Evolutionary conservation across 2,329 filamentous ascomycete species (phyloP).

Genomic region (Fusarium tanahbumbuense): DNA sequence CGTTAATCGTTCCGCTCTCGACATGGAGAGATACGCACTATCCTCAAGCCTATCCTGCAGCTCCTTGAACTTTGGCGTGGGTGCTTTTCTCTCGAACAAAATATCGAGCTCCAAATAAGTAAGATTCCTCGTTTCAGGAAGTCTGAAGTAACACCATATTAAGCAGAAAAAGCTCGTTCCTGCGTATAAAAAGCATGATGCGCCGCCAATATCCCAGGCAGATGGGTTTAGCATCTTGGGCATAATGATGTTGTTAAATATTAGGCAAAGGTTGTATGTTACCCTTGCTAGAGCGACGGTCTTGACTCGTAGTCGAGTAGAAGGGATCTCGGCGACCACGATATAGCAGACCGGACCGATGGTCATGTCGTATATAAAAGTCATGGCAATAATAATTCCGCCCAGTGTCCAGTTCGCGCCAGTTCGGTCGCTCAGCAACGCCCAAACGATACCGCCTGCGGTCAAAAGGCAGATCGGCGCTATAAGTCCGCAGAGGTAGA

Average conservation of each 20-base stretch:
- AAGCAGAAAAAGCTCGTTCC: constrained; percentile 40
- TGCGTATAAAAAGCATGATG: constrained; percentile 42
- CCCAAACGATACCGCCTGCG: constrained; percentile 54
- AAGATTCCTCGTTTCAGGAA: constrained; percentile 46
- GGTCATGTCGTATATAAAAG: constrained; percentile 51
- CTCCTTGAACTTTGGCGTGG: constrained; percentile 49
- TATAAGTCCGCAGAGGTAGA: constrained; percentile 54
- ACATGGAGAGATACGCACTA: constrained; percentile 36
- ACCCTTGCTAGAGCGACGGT: constrained; percentile 55
- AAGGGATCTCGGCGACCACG: constrained; percentile 54
- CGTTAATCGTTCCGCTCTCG: constrained; percentile 32
- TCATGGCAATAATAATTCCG: constrained; percentile 55
- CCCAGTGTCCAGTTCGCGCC: constrained; percentile 52
- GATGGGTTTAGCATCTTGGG: constrained; percentile 48
- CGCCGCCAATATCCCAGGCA: constrained; percentile 45
- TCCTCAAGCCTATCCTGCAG: constrained; percentile 40
- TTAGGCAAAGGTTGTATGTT: constrained; percentile 38
- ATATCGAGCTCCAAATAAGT: constrained; percentile 47
- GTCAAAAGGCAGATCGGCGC: constrained; percentile 48
- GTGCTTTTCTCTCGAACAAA: constrained; percentile 45
- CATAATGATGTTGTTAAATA: constrained; percentile 46
- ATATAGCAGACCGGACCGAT: constrained; percentile 49
- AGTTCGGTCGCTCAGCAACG: constrained; percentile 42
- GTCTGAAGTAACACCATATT: constrained; percentile 45
- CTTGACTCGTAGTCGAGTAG: constrained; percentile 54